Percentiles rank a stretch among this genome's conserved stretches.
These are phyloP conservation scores for Lichenothelia convexa DNA, from an alignment of 495 filamentous ascomycete genomes.

Conservation along the genomic window DNA sequence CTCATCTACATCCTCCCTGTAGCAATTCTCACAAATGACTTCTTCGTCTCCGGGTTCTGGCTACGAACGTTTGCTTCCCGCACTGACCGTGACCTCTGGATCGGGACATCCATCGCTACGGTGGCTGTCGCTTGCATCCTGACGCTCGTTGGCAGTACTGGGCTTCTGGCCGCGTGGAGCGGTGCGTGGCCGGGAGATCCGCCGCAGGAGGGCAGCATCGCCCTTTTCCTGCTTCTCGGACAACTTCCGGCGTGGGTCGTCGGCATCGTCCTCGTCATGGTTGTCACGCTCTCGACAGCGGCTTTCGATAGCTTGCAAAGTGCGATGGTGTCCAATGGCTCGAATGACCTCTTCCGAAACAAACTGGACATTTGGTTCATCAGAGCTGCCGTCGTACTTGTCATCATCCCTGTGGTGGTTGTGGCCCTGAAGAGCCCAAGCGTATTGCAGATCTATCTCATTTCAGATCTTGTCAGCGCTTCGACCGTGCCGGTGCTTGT, in stretches of 20 bases:
- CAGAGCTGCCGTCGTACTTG: constrained; percentile 39
- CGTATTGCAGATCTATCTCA: constrained; percentile 59
- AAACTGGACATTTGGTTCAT: constrained; percentile 51
- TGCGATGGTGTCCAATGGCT: constrained; percentile 56
- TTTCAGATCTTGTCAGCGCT: constrained; percentile 54
- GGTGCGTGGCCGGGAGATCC: constrained; percentile 37
- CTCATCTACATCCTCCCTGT: constrained; percentile 59
- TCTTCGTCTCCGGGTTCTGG: constrained; percentile 66
- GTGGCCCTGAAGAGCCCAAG: constrained; percentile 51
- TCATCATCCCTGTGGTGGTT: constrained; percentile 52
- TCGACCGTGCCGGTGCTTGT: constrained; percentile 49
- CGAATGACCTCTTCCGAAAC: constrained; percentile 66
- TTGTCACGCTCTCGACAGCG: constrained; percentile 49
- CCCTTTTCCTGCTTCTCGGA: constrained; percentile 53
- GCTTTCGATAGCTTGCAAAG: constrained; percentile 60
- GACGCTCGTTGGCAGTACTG: constrained; percentile 45
- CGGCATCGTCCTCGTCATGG: constrained; percentile 59
- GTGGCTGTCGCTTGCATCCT: constrained; percentile 42
- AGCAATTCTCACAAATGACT: constrained; percentile 57
- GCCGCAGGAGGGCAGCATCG: constrained; percentile 39
- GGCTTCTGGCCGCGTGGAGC: constrained; percentile 56
- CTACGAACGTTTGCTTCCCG: constrained; percentile 64
- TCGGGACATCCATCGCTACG: constrained; percentile 46
- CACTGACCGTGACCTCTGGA: constrained; percentile 55
- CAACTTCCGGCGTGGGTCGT: constrained; percentile 56